A percentile compares a stretch with the other conserved stretches of the same genome.
Conservation (phyloP, 805 yeast genomes). For the Starmerella scarabaei region DNA sequence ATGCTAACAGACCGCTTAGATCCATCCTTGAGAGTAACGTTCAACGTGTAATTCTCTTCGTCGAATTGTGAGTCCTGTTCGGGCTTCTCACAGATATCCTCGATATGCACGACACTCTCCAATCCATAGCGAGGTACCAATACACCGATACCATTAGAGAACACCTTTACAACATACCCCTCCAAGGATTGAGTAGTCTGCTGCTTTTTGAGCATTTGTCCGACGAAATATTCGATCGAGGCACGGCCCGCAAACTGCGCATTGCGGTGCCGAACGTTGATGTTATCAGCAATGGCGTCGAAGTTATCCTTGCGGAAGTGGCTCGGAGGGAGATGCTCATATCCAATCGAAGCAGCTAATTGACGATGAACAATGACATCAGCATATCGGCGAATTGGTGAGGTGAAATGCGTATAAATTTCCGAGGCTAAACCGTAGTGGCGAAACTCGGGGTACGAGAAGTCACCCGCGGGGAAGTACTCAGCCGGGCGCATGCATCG, state of each 20-base stretch:
- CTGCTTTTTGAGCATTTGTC: slow-evolving; percentile 86
- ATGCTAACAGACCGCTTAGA: slow-evolving; percentile 43
- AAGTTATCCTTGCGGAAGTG: slow-evolving; percentile 83
- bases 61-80: slow-evolving; percentile 43
- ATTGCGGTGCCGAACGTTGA: slow-evolving; percentile 87
- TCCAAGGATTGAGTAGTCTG: slow-evolving; percentile 52
- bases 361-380: slow-evolving; percentile 97
- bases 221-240: slow-evolving; percentile 92
- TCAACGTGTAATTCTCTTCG: slow-evolving; percentile 63
- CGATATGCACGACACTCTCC: slow-evolving; percentile 80
- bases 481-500: slow-evolving; percentile 99
- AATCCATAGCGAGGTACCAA: slow-evolving; percentile 92
- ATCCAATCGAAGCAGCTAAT: slow-evolving; percentile 94
- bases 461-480: slow-evolving; percentile 84
- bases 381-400: slow-evolving; percentile 96
- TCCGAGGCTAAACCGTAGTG: slow-evolving; percentile 97
- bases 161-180: slow-evolving; percentile 84
- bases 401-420: slow-evolving; percentile 95
- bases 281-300: slow-evolving; percentile 78
- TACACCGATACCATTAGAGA: slow-evolving; percentile 88
- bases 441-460: slow-evolving; percentile 77
- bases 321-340: slow-evolving; percentile 65
- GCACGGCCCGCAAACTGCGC: slow-evolving; percentile 99
- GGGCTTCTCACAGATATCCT: slow-evolving; percentile 49
- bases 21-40: slow-evolving; percentile 37